phyloP scores from a whole-genome alignment of 2,329 filamentous ascomycete species.

The Aspergillus piperis region DNA sequence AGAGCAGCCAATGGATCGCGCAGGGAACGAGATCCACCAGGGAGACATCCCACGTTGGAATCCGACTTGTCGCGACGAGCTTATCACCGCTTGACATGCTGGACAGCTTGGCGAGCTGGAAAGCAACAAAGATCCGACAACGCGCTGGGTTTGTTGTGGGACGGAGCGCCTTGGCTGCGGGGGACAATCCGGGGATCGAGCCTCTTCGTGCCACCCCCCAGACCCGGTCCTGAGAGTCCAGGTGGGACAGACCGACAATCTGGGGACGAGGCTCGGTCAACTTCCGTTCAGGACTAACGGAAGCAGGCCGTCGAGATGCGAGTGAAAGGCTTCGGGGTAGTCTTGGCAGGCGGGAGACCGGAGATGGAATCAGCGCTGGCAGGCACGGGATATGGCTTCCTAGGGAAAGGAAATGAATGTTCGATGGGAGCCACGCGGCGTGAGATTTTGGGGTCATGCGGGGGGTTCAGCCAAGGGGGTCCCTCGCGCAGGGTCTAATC shows the following conservation, averaged over 20 bases:
- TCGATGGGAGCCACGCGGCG: not conserved
- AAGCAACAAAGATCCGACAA: not conserved
- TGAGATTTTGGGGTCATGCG: not conserved
- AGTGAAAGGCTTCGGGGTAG: not conserved
- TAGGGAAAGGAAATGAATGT: not conserved
- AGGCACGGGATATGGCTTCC: too few species aligned
- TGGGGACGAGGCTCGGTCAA: not conserved
- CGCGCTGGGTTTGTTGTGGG: not conserved
- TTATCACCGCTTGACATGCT: not conserved
- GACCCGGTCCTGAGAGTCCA: not conserved
- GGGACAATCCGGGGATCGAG: not conserved
- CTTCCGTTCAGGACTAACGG: not conserved
- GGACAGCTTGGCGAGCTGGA: not conserved
- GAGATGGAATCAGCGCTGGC: too few species aligned
- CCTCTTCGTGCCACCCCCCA: not conserved
- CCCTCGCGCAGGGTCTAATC: too few species aligned
- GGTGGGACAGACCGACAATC: not conserved
- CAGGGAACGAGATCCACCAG: not conserved
- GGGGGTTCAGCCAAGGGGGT: too few species aligned
- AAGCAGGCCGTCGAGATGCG: not conserved
- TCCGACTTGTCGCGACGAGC: not conserved
- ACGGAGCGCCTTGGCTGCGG: not conserved
- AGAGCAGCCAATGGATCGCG: not conserved
- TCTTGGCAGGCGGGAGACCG: not conserved
- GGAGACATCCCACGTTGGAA: not conserved